phyloP scores from a whole-genome alignment of 257 asterid species.

The Sherardia arvensis region DNA sequence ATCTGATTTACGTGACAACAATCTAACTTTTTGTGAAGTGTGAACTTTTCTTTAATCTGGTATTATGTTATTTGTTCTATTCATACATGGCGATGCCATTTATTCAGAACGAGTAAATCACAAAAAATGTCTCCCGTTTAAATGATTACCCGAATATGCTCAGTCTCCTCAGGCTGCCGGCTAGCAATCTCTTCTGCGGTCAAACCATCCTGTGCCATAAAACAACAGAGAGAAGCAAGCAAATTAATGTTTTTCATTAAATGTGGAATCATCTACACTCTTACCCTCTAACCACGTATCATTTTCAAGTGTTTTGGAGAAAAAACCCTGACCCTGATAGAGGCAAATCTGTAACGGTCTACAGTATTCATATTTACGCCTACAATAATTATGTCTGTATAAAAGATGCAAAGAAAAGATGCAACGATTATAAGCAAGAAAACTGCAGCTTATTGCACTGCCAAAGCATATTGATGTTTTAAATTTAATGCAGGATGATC shows the following conservation, averaged over 20 bases:
- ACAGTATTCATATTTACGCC: too few species aligned
- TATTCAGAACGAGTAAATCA: background rate
- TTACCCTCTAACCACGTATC: too few species aligned
- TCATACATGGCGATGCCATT: background rate
- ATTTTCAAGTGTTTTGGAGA: too few species aligned
- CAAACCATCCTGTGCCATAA: slow-evolving; percentile 59
- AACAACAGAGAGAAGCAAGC: background rate
- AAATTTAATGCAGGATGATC: background rate
- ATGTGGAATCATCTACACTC: too few species aligned
- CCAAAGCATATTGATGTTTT: background rate
- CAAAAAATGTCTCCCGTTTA: background rate
- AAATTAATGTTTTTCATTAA: too few species aligned
- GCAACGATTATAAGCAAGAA: background rate
- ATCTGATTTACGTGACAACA: background rate
- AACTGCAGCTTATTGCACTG: background rate
- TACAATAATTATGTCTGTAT: background rate
- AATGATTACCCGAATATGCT: slow-evolving; percentile 46
- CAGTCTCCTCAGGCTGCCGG: slow-evolving; percentile 66
- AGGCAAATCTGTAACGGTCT: too few species aligned
- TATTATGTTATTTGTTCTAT: background rate
- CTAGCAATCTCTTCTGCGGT: slow-evolving; percentile 74
- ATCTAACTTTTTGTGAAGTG: background rate
- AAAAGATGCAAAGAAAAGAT: background rate
- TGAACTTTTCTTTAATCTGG: too few species aligned
- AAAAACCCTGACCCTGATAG: too few species aligned